Conservation (phyloP, 176 grass and related monocot species). For the Juncus inflexus region DNA sequence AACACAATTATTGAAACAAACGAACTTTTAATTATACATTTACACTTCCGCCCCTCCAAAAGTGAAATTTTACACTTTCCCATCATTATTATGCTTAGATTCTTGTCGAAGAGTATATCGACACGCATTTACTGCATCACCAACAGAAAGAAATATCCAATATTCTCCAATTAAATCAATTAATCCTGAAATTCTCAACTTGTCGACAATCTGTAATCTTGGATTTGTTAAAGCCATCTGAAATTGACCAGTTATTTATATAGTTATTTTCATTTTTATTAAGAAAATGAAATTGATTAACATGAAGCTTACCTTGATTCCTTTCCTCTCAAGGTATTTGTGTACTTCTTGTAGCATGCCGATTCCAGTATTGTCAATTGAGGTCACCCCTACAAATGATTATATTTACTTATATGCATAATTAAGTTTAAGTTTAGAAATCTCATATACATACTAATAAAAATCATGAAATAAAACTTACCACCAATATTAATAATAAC, state of each 20-base stretch:
- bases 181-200: slow-evolving; percentile 6
- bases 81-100: too few species aligned
- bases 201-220: slow-evolving; percentile 3
- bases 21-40: too few species aligned
- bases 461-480: background rate
- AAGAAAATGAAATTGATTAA: background rate
- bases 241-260: background rate
- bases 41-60: too few species aligned
- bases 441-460: too few species aligned
- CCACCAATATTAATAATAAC: slow-evolving; percentile 29
- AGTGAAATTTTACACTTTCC: too few species aligned
- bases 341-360: slow-evolving; percentile 24
- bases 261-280: background rate
- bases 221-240: slow-evolving; percentile 33
- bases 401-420: background rate
- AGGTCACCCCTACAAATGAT: slow-evolving; percentile 21
- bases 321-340: slow-evolving; percentile 8
- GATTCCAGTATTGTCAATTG: slow-evolving; percentile 32
- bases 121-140: slow-evolving; percentile 17
- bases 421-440: too few species aligned
- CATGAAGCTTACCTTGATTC: slow-evolving; percentile 19
- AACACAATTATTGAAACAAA: too few species aligned
- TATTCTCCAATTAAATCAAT: slow-evolving; percentile 18
- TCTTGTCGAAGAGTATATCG: slow-evolving; percentile 23
- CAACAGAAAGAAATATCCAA: slow-evolving; percentile 24